phyloP scores from a whole-genome alignment of 352 stramenopile genomes.

The Albugo laibachii region DNA sequence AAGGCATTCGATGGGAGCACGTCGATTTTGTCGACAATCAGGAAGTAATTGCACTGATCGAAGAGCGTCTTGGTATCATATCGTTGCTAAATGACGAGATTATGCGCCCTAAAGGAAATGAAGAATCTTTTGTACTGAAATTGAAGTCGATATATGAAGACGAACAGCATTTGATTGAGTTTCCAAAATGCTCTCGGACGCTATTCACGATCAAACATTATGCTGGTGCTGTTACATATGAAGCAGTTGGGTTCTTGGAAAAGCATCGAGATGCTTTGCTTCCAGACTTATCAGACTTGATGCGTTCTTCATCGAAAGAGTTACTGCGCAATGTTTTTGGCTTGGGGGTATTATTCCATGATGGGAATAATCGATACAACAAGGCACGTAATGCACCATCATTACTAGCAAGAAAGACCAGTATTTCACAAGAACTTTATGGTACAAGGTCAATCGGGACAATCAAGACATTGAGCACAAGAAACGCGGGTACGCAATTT shows the following conservation, averaged over 20 bases:
- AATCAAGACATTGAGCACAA: slow-evolving; percentile 26
- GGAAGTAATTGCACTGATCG: slow-evolving; percentile 74
- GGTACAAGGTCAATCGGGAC: neutral
- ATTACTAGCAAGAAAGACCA: neutral
- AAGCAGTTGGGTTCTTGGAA: slow-evolving; percentile 83
- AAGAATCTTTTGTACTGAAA: slow-evolving; percentile 62
- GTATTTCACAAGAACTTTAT: no score
- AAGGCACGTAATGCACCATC: neutral
- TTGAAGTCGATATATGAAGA: slow-evolving; percentile 59
- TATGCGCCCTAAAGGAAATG: slow-evolving; percentile 73
- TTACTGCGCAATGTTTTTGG: slow-evolving; percentile 37
- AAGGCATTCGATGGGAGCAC: slow-evolving; percentile 86
- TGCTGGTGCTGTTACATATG: slow-evolving; percentile 83
- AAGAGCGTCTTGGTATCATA: slow-evolving; percentile 76
- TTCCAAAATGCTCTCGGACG: slow-evolving; percentile 45
- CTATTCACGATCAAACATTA: slow-evolving; percentile 91
- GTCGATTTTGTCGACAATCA: slow-evolving; percentile 85
- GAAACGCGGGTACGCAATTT: slow-evolving; percentile 62
- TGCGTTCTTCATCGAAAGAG: slow-evolving; percentile 37
- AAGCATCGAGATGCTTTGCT: slow-evolving; percentile 91
- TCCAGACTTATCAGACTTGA: slow-evolving; percentile 81
- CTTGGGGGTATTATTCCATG: slow-evolving; percentile 8
- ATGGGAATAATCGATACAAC: neutral
- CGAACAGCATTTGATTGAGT: slow-evolving; percentile 57
- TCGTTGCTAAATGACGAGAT: slow-evolving; percentile 80